Evolutionary conservation across 2,329 filamentous ascomycete genomes (phyloP).

Genomic region (Sphaerulina musiva): DNA sequence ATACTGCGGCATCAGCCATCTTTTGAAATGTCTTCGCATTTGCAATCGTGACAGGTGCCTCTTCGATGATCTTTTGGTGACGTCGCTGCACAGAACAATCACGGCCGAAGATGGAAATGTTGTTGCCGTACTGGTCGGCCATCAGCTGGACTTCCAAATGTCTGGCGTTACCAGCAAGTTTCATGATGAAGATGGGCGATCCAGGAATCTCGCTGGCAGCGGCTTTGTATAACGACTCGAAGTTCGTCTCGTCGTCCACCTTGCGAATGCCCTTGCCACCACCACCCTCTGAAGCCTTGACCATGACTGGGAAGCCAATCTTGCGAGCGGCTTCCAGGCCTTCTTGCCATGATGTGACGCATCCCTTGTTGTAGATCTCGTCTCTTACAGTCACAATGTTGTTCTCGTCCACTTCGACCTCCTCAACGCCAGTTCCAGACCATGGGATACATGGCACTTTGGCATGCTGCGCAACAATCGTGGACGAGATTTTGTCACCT

Average conservation of each 20-base stretch:
- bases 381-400: slow-evolving; percentile 91
- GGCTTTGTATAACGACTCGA: slow-evolving; percentile 83
- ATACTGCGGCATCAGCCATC: slow-evolving; percentile 95
- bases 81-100: slow-evolving; percentile 97
- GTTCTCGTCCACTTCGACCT: slow-evolving; percentile 68
- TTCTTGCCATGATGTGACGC: slow-evolving; percentile 82
- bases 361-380: slow-evolving; percentile 79
- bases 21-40: slow-evolving; percentile 81
- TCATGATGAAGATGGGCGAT: slow-evolving; percentile 99
- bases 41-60: slow-evolving; percentile 94
- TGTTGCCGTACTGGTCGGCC: slow-evolving; percentile 98
- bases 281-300: slow-evolving; percentile 99
- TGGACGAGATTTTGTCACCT: slow-evolving; percentile 99
- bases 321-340: slow-evolving; percentile 77
- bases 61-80: slow-evolving; percentile 99
- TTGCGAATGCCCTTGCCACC: slow-evolving; percentile 99
- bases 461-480: slow-evolving; percentile 96
- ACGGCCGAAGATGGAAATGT: slow-evolving; percentile 96
- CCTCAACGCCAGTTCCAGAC: slow-evolving; percentile 87
- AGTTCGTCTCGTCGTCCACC: slow-evolving; percentile 76
- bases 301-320: slow-evolving; percentile 99
- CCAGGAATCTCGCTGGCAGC: slow-evolving; percentile 96
- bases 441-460: slow-evolving; percentile 97
- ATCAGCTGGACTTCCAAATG: slow-evolving; percentile 97
- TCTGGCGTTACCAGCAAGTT: slow-evolving; percentile 89